Percentiles rank a stretch among this genome's conserved stretches.
Conservation (phyloP, 495 filamentous ascomycete genomes). For the Trichoderma asperelloides region DNA sequence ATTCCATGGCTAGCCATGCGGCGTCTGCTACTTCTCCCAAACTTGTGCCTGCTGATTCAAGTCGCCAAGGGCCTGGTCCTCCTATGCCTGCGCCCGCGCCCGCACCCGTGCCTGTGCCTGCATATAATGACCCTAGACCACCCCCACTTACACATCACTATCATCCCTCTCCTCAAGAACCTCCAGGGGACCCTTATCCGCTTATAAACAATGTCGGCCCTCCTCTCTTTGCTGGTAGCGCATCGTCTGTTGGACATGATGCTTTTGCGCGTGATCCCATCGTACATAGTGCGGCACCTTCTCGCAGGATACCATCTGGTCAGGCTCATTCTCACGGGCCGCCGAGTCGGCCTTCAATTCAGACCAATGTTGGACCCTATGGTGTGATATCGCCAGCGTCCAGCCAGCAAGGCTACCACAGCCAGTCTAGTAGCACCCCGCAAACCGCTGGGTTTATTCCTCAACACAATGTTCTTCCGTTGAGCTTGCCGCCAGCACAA, state of each 20-base stretch:
- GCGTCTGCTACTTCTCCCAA: slow-evolving; percentile 44
- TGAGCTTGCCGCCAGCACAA: slow-evolving; percentile 47
- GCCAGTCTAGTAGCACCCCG: slow-evolving; percentile 33
- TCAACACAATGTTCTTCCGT: slow-evolving; percentile 45
- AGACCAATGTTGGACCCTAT: slow-evolving; percentile 37
- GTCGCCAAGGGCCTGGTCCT: background rate
- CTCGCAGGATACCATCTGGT: background rate
- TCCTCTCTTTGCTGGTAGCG: background rate
- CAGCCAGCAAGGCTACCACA: slow-evolving; percentile 37
- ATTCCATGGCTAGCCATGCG: slow-evolving; percentile 56
- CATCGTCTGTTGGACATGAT: slow-evolving; percentile 18
- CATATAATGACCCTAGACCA: slow-evolving; percentile 33
- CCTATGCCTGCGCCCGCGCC: background rate
- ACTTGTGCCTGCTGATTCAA: slow-evolving; percentile 9
- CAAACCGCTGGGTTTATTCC: slow-evolving; percentile 38
- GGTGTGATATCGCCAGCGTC: slow-evolving; percentile 42
- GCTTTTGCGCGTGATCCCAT: slow-evolving; percentile 26
- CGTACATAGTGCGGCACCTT: slow-evolving; percentile 22
- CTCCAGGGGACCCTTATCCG: slow-evolving; percentile 10
- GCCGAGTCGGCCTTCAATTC: slow-evolving; percentile 35
- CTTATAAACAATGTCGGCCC: background rate
- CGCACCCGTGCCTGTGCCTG: background rate
- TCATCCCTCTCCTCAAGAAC: slow-evolving; percentile 36
- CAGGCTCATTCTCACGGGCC: slow-evolving; percentile 25
- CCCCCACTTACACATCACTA: slow-evolving; percentile 29